These are phyloP conservation scores for Fusarium hainanense DNA, from an alignment of 2,329 filamentous ascomycete species.

Conservation along the genomic window DNA sequence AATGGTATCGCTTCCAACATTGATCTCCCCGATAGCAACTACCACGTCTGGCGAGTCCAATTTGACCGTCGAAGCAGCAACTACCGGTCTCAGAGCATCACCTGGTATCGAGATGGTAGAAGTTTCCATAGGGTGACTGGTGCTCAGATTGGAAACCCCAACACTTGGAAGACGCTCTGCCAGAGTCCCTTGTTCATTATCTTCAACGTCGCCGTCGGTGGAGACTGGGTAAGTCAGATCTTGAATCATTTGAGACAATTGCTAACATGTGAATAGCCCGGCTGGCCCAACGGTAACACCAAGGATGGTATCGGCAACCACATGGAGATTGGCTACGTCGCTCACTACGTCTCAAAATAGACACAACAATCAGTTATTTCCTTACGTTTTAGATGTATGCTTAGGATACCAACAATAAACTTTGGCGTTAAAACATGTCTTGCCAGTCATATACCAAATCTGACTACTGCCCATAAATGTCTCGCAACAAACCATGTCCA, in stretches of 20 bases:
- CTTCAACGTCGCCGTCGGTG: conserved; percentile 67
- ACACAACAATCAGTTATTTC: not conserved
- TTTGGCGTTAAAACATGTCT: not conserved
- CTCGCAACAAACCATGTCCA: not conserved
- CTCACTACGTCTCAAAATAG: conserved; percentile 52
- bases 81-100: conserved; percentile 62
- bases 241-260: fast-evolving
- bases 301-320: conserved; percentile 58
- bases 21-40: conserved; percentile 54
- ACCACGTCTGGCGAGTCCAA: conserved; percentile 62
- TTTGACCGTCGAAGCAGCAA: conserved; percentile 60
- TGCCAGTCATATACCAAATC: not conserved
- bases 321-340: conserved; percentile 65
- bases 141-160: conserved; percentile 56
- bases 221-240: conserved; percentile 59
- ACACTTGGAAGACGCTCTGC: conserved; percentile 62
- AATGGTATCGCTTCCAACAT: conserved; percentile 54
- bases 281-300: conserved; percentile 60
- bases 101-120: conserved; percentile 61
- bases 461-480: not conserved
- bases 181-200: conserved; percentile 64
- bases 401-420: conserved; percentile 5
- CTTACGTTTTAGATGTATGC: not conserved
- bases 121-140: conserved; percentile 59
- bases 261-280: conserved; percentile 54